Evolutionary conservation across 495 filamentous ascomycete species (phyloP), one percentile per base, ranked within the genome.

Genomic region (Melanomma pulvis-pyrius): DNA sequence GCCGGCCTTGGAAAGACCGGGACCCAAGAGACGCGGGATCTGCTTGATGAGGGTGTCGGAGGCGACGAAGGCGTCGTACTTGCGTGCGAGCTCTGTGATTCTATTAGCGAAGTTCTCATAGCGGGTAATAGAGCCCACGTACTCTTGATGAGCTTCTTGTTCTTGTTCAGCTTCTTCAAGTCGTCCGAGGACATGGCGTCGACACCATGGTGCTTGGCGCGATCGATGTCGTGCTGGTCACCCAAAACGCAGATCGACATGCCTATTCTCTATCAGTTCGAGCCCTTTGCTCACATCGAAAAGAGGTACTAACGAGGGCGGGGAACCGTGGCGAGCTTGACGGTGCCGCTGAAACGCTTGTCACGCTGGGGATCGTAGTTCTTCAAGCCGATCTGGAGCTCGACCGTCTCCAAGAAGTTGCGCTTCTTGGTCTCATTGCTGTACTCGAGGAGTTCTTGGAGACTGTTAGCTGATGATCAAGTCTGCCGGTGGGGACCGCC

Each of bases 351-450:
- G 92, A 98, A 98, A 93, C 94, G 94, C 92, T 98, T 98, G 84
- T 98, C 94, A 90, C 93, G 92, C 87, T 97, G 93, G 77, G 94
- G 94, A 77, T 98, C 94, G 85, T 98, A 98, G 90, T 98, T 98
- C 90, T 98, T 98, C 78, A 98, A 89, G 77, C 94, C 94, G 85
- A 98, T 97, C 82, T 98, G 93, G 76, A 98, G 91, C 76, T 88
- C 87, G 78, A 90, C 88, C 76, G 92, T 96, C 85, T 96, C 92
- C 82, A 97, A 87, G 87, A 98, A 98, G 87, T 98, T 98, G 67
- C 94, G 84, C 90, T 98, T 98, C 90, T 98, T 98, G 80, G 91
- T 90, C 79, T 97, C 91, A 75, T 84, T 88, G 81, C 91, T 93
- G 87, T 96, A 96, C 69, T 96, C 89, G 71, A 97, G 89, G 60